Percentiles rank a stretch among this genome's conserved stretches.
Conservation (phyloP, 805 yeast species). For the Ogataea salicorniae region DNA sequence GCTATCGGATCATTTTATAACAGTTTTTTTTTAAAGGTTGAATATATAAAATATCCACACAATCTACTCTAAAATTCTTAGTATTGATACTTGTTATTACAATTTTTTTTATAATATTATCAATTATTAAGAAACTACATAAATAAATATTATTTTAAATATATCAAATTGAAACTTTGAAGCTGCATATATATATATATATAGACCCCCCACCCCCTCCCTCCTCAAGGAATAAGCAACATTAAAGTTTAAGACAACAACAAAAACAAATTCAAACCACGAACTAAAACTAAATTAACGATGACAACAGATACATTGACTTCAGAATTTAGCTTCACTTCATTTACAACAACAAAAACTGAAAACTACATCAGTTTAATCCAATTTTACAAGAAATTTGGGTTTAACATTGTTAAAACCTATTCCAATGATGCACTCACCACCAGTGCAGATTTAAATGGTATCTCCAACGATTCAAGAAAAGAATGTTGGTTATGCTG, state of each 20-base stretch:
- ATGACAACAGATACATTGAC: constrained; percentile 9
- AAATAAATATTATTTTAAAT: no score
- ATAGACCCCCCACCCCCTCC: no score
- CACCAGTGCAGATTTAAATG: constrained; percentile 34
- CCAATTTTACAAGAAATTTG: constrained; percentile 54
- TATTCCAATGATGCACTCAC: constrained; percentile 48
- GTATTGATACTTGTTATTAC: no score
- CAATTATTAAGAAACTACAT: no score
- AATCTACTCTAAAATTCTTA: neutral
- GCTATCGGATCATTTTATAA: neutral
- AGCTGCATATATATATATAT: no score
- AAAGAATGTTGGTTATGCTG: constrained; percentile 71
- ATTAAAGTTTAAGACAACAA: no score
- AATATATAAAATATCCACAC: neutral
- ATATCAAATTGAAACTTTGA: no score
- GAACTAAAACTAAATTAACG: neutral
- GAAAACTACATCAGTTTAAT: constrained; percentile 41
- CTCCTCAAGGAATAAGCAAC: no score
- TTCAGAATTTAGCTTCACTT: constrained; percentile 44
- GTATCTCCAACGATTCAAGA: constrained; percentile 61
- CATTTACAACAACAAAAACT: constrained; percentile 53
- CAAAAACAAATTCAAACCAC: no score
- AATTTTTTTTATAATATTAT: no score
- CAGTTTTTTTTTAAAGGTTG: neutral
- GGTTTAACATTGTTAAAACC: constrained; percentile 56